Evolutionary conservation across 2,329 filamentous ascomycete species (phyloP), one percentile per base, ranked within the genome.

Genomic region (Chaetomium globosum): DNA sequence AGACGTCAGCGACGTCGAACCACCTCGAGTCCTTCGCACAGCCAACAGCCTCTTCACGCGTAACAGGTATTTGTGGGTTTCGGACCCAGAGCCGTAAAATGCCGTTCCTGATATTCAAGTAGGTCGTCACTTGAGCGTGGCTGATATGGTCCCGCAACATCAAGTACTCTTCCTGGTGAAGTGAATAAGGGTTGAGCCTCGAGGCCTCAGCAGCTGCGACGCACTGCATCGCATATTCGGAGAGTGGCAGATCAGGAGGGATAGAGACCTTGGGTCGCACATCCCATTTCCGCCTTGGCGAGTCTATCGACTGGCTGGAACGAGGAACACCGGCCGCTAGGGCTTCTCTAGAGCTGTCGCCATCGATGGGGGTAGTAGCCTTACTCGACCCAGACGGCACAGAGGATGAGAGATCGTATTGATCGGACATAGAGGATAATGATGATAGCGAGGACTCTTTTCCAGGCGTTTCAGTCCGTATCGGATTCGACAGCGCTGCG

Each of bases 71-170:
- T 74, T 93, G 87, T 8, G 95, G 92, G 73, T 96, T 96, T 71
- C 89, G 86, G 43, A 91, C 85, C 95, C 95, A 99, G 49, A 98
- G 79, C 63, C 95, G 86, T 61, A 99, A 80, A 65, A 99, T 97
- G 19, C 92, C 91, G 76, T 99, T 99, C 71, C 95, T 87, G 68
- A 99, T 95, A 75, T 98, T 98, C 61, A 99, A 82, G 78, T 99
- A 99, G 13, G 92, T 91, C 2, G 94, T 97, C 70, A 97, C 92
- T 77, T 99, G 95, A 36, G 89, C 84, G 72, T 92, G 89, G 74
- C 90, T 96, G 71, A 99, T 87, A 72, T 96, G 89, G 67, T 91
- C 84, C 67, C 91, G 87, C 49, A 99, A 80, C 66, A 97, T 82
- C 65, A 84, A 81, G 74, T 97, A 93, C 77, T 99, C 95, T 68